phyloP scores from a whole-genome alignment of 805 yeast species.

The Candida maesae region DNA sequence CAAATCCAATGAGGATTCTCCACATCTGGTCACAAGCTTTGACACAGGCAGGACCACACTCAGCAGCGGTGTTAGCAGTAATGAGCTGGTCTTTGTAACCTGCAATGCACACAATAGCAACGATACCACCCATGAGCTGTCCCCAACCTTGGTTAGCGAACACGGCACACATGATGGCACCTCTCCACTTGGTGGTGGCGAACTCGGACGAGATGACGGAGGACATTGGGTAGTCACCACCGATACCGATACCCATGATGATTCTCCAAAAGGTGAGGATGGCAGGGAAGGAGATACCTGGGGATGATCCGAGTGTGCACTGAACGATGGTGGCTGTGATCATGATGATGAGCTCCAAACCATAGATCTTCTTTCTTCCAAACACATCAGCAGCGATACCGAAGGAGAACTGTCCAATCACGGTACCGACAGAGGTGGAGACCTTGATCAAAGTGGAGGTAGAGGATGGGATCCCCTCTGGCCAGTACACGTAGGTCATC shows the following conservation, averaged over 20 bases:
- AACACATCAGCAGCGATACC: conserved; percentile 77
- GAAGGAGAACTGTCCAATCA: conserved; percentile 82
- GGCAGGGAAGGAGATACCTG: conserved; percentile 71
- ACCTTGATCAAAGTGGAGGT: conserved; percentile 77
- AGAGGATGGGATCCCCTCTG: conserved; percentile 57
- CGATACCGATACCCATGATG: conserved; percentile 92
- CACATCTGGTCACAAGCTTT: conserved; percentile 90
- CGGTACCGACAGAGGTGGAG: conserved; percentile 92
- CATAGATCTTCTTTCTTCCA: conserved; percentile 87
- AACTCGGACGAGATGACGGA: conserved; percentile 92
- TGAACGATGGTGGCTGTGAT: conserved; percentile 76
- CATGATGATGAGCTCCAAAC: conserved; percentile 81
- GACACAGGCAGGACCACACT: conserved; percentile 64
- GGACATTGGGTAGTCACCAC: conserved; percentile 94
- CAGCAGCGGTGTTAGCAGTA: conserved; percentile 47
- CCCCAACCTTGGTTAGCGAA: conserved; percentile 98
- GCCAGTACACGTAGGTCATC: conserved; percentile 77
- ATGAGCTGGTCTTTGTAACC: conserved; percentile 66
- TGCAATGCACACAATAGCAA: conserved; percentile 70
- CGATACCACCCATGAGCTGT: conserved; percentile 82
- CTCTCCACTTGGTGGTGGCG: conserved; percentile 95
- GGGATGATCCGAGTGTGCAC: conserved; percentile 66
- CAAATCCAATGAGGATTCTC: conserved; percentile 88
- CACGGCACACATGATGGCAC: conserved; percentile 95
- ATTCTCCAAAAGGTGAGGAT: conserved; percentile 76